phyloP scores from a whole-genome alignment of 78 protist genomes.

The Speleostelium caveatum region DNA sequence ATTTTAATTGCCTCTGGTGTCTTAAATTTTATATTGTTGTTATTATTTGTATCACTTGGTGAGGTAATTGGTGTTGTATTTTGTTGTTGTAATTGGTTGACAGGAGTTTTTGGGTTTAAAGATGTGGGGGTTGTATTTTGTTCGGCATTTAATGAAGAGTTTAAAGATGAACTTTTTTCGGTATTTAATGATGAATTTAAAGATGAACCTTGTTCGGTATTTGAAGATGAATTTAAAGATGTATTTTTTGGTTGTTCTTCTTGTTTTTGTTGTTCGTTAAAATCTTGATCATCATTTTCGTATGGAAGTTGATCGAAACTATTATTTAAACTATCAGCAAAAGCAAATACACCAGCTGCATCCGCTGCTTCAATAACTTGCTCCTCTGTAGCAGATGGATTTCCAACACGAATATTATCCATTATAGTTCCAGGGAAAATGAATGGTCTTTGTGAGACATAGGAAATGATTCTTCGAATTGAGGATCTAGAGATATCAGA shows the following conservation, averaged over 20 bases:
- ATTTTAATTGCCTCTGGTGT: too few species aligned
- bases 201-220: not conserved
- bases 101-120: not conserved
- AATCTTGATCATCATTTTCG: conserved; percentile 4
- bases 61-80: not conserved
- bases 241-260: too few species aligned
- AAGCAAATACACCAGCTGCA: conserved; percentile 81
- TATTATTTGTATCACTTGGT: not conserved
- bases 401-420: conserved; percentile 78
- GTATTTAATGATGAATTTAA: not conserved
- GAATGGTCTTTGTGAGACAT: conserved; percentile 78
- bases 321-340: conserved; percentile 24
- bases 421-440: conserved; percentile 75
- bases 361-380: conserved; percentile 69
- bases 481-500: conserved; percentile 68
- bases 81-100: not conserved
- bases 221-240: not conserved
- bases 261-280: too few species aligned
- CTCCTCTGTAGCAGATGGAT: conserved; percentile 75
- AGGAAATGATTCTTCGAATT: conserved; percentile 55
- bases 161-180: too few species aligned
- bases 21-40: not conserved
- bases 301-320: not conserved
- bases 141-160: not conserved
- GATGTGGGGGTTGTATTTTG: too few species aligned